These are phyloP conservation scores for Tetrahymena malaccensis DNA, from an alignment of 73 alveolate species.

Conservation along the genomic window DNA sequence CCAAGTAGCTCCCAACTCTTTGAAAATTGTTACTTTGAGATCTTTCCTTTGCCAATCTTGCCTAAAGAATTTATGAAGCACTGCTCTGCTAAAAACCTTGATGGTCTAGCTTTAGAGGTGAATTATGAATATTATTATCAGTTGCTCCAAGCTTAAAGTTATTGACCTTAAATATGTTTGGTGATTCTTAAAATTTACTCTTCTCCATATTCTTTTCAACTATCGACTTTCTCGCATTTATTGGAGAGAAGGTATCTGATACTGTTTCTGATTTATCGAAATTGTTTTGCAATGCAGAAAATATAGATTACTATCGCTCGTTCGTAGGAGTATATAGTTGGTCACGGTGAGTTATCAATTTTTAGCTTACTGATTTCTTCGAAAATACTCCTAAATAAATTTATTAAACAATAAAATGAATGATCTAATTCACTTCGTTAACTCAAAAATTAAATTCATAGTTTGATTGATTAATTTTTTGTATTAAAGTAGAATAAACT, in stretches of 20 bases:
- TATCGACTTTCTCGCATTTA: not conserved
- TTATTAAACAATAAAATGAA: not conserved
- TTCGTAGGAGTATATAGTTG: not conserved
- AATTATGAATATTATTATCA: not conserved
- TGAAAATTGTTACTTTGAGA: not conserved
- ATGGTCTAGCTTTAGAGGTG: not conserved
- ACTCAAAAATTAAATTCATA: not conserved
- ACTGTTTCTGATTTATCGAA: not conserved
- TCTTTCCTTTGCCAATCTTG: not conserved
- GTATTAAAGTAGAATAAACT: not conserved
- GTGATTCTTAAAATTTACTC: not conserved
- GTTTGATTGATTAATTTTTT: no score
- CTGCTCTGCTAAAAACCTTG: not conserved
- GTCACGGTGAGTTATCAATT: not conserved
- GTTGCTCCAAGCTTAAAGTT: not conserved
- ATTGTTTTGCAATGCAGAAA: not conserved
- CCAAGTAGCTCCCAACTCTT: not conserved
- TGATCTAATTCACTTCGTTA: no score
- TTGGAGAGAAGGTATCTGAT: not conserved
- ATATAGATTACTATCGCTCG: not conserved
- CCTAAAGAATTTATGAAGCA: not conserved
- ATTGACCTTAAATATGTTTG: not conserved
- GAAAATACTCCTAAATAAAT: not conserved
- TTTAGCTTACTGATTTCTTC: not conserved
- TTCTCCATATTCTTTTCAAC: not conserved